phyloP scores from a whole-genome alignment of 768 basidiomycete species.

The Leccinum longicurvipes region DNA sequence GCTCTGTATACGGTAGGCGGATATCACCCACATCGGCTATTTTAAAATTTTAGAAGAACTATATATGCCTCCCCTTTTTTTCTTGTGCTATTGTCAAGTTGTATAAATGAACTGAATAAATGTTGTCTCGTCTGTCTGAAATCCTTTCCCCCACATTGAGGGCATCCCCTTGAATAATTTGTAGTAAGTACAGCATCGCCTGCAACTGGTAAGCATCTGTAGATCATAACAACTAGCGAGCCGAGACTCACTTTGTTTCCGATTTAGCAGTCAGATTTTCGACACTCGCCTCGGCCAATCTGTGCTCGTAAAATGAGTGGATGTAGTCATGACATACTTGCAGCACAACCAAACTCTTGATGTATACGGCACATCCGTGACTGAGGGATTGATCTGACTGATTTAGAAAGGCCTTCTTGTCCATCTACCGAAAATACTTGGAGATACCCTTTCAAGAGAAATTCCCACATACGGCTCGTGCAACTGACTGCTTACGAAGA shows the following conservation, averaged over 20 bases:
- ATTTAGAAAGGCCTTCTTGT: no score
- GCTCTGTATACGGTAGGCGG: background rate
- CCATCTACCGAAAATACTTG: no score
- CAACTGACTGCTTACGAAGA: no score
- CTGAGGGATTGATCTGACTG: no score
- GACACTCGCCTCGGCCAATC: background rate
- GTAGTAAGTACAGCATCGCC: background rate
- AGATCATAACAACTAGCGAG: background rate
- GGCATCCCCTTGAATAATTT: background rate
- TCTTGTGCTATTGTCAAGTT: background rate
- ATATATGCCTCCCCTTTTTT: background rate
- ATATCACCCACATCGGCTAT: background rate
- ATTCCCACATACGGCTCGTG: no score
- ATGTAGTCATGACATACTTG: no score
- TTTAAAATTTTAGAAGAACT: background rate
- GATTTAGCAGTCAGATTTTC: background rate
- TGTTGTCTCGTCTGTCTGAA: background rate
- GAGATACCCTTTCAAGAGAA: no score
- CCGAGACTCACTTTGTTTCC: background rate
- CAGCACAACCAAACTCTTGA: no score
- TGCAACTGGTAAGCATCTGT: background rate
- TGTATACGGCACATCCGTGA: no score
- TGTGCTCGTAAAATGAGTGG: background rate
- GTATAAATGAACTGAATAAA: background rate
- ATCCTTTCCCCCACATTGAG: background rate